Base-by-base conservation (phyloP, 164 flowering plant genomes). In the Vitis labrusca region DNA sequence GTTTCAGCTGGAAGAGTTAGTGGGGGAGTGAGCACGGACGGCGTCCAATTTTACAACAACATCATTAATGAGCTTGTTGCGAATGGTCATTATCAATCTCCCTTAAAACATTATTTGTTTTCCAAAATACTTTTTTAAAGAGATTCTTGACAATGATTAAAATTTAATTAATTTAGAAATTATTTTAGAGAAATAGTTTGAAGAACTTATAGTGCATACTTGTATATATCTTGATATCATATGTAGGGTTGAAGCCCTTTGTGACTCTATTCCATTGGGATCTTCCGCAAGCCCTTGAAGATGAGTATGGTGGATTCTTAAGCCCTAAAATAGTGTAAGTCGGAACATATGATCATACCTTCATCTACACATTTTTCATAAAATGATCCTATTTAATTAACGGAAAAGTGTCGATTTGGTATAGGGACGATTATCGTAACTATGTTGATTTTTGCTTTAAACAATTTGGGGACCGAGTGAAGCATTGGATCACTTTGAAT, bases 281-380 rank as follows among this genome's bases (percentile, higher is more conserved):
- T 70, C 65, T 76, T 59, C 87, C 87, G 5, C 85, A 82, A 80
- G 74, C 77, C 0, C 81, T 84, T 1, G 82, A 84, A 55, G 85
- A 84, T 57, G 83, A 81, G 32, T 84, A 82, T 23, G 74, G 71
- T 15, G 87, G 87, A 30, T 73, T 75, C 51, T 57, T 78, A 64
- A 78, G 77, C 67, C n/a, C 62, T 14, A 65, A 63, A 10, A 9
- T 75, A 9, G 73, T 80, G 86, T 78, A 76, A 76, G 78, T 50
- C 13, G 13, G 8, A 37, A 59, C 11, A 10, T 8, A 12, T 37
- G 44, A 37, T 37, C 32, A 10, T 66, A 30, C 37, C 12, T 58
- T 30, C 30, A 9, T 16, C 2, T 55, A 8, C 54, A 62, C 50
- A 5, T 15, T 15, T 9, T 14, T 62, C 50, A 62, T 23, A 19